These are phyloP conservation scores for Pleurotus cornucopiae DNA, from an alignment of 768 basidiomycete species.

Conservation along the genomic window DNA sequence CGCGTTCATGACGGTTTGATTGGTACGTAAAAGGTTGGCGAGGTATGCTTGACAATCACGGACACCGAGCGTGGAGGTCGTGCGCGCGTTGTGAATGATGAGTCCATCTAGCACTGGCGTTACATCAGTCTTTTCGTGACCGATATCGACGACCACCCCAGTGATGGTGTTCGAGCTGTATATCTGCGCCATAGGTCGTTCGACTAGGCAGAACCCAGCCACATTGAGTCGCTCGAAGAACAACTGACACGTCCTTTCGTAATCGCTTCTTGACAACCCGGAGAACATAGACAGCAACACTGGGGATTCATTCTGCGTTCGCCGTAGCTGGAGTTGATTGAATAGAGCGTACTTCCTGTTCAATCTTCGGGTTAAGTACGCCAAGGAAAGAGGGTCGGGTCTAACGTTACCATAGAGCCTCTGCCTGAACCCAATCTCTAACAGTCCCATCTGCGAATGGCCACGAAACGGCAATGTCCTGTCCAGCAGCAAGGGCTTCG, in stretches of 20 bases:
- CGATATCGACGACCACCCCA: constrained; percentile 82
- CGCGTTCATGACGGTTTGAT: constrained; percentile 57
- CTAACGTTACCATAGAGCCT: constrained; percentile 74
- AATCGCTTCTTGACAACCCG: constrained; percentile 58
- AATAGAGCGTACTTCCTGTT: constrained; percentile 84
- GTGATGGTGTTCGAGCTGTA: constrained; percentile 70
- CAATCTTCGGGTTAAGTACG: constrained; percentile 7
- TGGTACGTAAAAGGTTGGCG: constrained; percentile 65
- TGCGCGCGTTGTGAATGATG: constrained; percentile 48
- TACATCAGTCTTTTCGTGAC: constrained; percentile 70
- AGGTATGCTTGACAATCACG: constrained; percentile 73
- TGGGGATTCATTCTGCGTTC: constrained; percentile 85
- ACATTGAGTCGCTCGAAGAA: constrained; percentile 94
- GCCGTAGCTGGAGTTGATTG: constrained; percentile 65
- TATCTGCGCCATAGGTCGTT: constrained; percentile 81
- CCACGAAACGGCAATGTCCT: constrained; percentile 75
- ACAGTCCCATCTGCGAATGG: constrained; percentile 76
- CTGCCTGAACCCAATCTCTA: constrained; percentile 78
- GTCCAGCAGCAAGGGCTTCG: constrained; percentile 70
- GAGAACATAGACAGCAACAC: constrained; percentile 69
- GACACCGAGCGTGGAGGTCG: constrained; percentile 61
- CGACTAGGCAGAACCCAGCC: constrained; percentile 74
- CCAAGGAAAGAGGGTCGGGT: not conserved
- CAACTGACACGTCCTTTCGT: constrained; percentile 74
- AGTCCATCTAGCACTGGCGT: constrained; percentile 75